Conservation (phyloP, 306 rosid species). For the Gillenia trifoliata region DNA sequence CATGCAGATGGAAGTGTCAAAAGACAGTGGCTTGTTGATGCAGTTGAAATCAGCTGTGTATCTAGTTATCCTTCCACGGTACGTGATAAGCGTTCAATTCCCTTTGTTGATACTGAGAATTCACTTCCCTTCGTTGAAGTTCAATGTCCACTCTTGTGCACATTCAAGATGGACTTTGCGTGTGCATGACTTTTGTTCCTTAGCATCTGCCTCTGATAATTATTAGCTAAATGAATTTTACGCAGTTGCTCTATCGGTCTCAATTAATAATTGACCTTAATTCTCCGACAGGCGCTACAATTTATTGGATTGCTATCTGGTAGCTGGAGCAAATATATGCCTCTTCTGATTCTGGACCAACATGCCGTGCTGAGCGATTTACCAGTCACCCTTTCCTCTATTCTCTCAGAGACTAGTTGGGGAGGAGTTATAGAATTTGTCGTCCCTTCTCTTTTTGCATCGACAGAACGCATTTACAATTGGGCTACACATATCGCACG, state of each 20-base stretch:
- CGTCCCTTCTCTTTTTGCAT: slow-evolving; percentile 51
- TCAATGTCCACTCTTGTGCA: neutral
- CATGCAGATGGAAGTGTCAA: slow-evolving; percentile 67
- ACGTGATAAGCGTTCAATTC: slow-evolving; percentile 15
- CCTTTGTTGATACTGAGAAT: neutral
- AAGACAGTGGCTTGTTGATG: slow-evolving; percentile 81
- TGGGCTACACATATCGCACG: slow-evolving; percentile 29
- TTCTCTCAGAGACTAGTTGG: slow-evolving; percentile 59
- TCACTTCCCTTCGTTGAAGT: neutral
- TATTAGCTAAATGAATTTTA: no score
- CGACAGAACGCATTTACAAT: slow-evolving; percentile 59
- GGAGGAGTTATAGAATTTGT: slow-evolving; percentile 42
- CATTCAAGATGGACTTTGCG: neutral
- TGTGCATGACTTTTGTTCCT: neutral
- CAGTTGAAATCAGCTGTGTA: slow-evolving; percentile 81
- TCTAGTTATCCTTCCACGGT: slow-evolving; percentile 83
- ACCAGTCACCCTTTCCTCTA: slow-evolving; percentile 72
- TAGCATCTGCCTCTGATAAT: no score
- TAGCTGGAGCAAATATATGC: slow-evolving; percentile 82
- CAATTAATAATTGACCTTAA: neutral
- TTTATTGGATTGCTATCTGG: slow-evolving; percentile 77
- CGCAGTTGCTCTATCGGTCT: neutral
- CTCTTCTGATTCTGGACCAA: slow-evolving; percentile 64
- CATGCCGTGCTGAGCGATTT: slow-evolving; percentile 58
- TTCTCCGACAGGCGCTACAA: slow-evolving; percentile 52